Conservation (phyloP, 495 filamentous ascomycete genomes). For the Aspergillus wentii region DNA sequence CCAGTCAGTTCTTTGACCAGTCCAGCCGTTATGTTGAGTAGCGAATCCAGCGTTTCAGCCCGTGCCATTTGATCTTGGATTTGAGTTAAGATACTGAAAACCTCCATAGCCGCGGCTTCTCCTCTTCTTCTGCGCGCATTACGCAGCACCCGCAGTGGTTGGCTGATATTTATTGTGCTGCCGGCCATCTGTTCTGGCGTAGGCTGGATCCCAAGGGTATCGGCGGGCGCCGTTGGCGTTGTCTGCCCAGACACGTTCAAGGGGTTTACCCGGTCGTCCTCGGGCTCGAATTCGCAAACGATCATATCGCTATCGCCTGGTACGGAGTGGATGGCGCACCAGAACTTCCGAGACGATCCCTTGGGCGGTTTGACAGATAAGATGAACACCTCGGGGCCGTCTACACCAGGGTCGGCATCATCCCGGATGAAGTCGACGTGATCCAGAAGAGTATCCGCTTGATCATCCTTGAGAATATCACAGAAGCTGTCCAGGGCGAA, state of each 20-base stretch:
- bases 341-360: constrained; percentile 59
- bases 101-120: constrained; percentile 87
- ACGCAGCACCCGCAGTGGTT: constrained; percentile 74
- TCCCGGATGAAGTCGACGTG: constrained; percentile 85
- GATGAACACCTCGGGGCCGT: constrained; percentile 85
- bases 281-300: constrained; percentile 89
- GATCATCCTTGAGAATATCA: constrained; percentile 77
- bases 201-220: constrained; percentile 67
- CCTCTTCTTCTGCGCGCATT: constrained; percentile 71
- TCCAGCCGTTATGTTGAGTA: constrained; percentile 32
- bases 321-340: constrained; percentile 84
- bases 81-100: constrained; percentile 75
- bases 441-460: constrained; percentile 75
- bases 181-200: constrained; percentile 68
- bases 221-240: constrained; percentile 57
- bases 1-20: constrained; percentile 73
- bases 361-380: constrained; percentile 57
- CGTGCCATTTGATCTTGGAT: constrained; percentile 56
- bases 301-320: constrained; percentile 61
- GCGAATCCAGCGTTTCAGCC: constrained; percentile 50
- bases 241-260: constrained; percentile 53
- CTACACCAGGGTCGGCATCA: constrained; percentile 63
- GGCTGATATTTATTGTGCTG: constrained; percentile 62
- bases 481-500: constrained; percentile 73
- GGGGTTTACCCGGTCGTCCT: constrained; percentile 73